phyloP scores from a whole-genome alignment of 2,329 filamentous ascomycete genomes.

The Fusarium agapanthi region DNA sequence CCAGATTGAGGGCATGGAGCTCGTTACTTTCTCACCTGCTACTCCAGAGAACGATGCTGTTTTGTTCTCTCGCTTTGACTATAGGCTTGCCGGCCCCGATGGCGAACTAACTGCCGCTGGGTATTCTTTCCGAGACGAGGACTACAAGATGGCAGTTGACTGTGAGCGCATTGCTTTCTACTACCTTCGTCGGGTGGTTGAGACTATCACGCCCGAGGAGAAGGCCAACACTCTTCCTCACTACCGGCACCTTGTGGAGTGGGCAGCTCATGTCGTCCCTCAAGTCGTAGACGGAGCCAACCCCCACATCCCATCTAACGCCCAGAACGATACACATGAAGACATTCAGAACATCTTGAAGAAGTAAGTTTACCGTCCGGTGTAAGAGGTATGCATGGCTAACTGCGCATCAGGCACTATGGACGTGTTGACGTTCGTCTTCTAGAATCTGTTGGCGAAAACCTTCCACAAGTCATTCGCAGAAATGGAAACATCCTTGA shows the following conservation, averaged over 20 bases:
- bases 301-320: fast-evolving
- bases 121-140: background rate
- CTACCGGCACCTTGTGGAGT: fast-evolving
- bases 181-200: background rate
- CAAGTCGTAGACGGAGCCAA: background rate
- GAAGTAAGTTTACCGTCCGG: background rate
- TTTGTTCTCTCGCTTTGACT: background rate
- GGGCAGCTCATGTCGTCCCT: background rate
- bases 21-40: background rate
- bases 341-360: background rate
- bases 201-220: background rate
- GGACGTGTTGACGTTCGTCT: background rate
- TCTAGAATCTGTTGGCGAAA: slow-evolving; percentile 18
- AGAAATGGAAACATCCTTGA: slow-evolving; percentile 49
- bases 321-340: background rate
- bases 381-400: background rate
- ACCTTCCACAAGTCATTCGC: slow-evolving; percentile 46
- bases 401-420: background rate
- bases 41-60: background rate
- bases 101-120: background rate
- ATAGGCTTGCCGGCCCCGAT: background rate
- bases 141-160: background rate
- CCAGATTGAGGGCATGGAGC: background rate
- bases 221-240: background rate
- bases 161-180: background rate